These are phyloP conservation scores for Aspergillus aculeatus DNA, from an alignment of 2,329 filamentous ascomycete genomes.

Conservation along the genomic window DNA sequence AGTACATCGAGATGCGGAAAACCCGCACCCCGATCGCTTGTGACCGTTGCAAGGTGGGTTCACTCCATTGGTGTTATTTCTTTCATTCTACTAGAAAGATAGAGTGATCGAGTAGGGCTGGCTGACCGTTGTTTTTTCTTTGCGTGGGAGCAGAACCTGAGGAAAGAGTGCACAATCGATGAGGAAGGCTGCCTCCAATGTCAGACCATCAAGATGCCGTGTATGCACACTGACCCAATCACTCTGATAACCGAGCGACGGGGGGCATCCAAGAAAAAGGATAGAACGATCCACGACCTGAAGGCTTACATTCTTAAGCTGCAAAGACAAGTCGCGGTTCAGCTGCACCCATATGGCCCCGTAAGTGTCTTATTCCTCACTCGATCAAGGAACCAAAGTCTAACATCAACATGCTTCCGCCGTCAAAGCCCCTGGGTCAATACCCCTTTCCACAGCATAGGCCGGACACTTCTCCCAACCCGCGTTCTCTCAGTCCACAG, in stretches of 20 bases:
- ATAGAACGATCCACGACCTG: neutral
- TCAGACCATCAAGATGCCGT: neutral
- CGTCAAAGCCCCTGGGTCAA: neutral
- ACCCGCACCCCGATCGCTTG: neutral
- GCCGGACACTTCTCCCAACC: neutral
- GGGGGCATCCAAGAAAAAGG: neutral
- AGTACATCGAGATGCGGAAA: neutral
- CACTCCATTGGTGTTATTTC: no score
- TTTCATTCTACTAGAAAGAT: no score
- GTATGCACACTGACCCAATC: neutral
- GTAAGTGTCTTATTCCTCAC: neutral
- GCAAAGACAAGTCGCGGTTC: neutral
- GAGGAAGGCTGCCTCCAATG: neutral
- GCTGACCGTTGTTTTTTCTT: no score
- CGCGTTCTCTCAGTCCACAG: neutral
- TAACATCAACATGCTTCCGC: neutral
- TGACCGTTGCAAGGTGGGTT: neutral
- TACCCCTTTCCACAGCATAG: neutral
- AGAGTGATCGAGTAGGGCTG: no score
- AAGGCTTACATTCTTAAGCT: neutral
- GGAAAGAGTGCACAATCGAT: neutral
- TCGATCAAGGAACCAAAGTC: neutral
- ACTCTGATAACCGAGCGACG: neutral
- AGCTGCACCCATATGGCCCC: no score
- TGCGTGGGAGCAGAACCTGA: neutral